Evolutionary conservation across 2,329 filamentous ascomycete species (phyloP), one percentile per base, ranked within the genome.

Genomic region (Trematosphaeria pertusa): DNA sequence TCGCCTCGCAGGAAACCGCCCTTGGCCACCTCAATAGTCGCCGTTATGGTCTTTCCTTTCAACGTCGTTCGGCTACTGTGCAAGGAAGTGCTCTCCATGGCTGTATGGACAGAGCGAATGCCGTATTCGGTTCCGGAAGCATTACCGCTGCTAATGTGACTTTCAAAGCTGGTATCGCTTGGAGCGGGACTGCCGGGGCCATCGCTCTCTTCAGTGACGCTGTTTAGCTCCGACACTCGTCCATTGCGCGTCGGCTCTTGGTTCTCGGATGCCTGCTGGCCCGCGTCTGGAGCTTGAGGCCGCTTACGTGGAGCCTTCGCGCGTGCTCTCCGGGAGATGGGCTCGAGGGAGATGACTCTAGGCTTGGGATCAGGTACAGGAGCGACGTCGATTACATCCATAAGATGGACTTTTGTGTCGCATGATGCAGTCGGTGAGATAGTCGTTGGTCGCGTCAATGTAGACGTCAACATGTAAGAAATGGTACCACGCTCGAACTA

Each of bases 401-500:
- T 77, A 6, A 97, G 77, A 49, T 86, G 85, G 17, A 99, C 81
- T 63, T 91, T 92, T 51, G 86, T 83, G 58, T 96, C 91, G 73
- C 89, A 94, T 26, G 84, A 88, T 8, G 87, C 81, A 2, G 87
- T 91, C 2, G 93, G 87, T 11, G 87, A 82, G 52, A 97, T 95
- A 5, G 91, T 86, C 0, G 89, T 94, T 15, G 94, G 93, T 46
- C 91, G 85, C 15, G 93, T 97, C 46, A 97, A 73, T 7, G 91
- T 97, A 22, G 93, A 88, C 5, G 90, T 93, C 61, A 97, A 83
- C 76, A 93, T 85, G 74, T 97, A 99, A 15, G 88, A 87, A 61
- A 99, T 90, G 2, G 90, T 92, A 26, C 94, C 94, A 66, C 93
- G 86, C 74, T 97, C 94, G 71, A 99, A 99, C 91, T 97, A 71